Percentiles rank a stretch among this genome's conserved stretches.
phyloP scores from a whole-genome alignment of 768 basidiomycete species.

The Calocybe indica region DNA sequence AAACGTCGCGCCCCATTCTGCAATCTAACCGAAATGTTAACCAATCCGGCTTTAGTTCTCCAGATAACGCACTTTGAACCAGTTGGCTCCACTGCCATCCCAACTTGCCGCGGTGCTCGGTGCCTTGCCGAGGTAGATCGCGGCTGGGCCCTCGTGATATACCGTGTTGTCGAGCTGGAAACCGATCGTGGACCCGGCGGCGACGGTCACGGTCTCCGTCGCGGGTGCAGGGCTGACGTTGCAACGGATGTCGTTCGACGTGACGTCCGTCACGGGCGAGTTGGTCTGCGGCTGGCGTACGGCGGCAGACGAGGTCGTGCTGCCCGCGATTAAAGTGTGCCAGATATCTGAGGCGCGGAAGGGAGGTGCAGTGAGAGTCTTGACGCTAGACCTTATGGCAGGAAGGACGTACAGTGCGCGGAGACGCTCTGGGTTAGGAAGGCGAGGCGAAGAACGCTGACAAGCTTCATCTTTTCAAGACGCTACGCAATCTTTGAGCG shows the following conservation, averaged over 20 bases:
- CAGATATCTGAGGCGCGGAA: conserved; percentile 20
- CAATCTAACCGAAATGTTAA: conserved; percentile 10
- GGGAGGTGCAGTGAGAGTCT: neutral
- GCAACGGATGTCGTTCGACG: conserved; percentile 30
- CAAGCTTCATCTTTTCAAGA: conserved; percentile 14
- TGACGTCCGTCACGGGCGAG: conserved; percentile 32
- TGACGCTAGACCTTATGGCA: neutral
- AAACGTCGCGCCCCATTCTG: conserved; percentile 18
- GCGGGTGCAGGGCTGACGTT: conserved; percentile 28
- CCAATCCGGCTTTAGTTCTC: conserved; percentile 6
- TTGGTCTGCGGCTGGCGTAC: conserved; percentile 34
- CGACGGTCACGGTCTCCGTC: conserved; percentile 24
- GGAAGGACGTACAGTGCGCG: conserved; percentile 17
- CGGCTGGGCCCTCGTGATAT: conserved; percentile 33
- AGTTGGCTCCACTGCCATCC: conserved; percentile 32
- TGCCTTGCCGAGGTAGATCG: conserved; percentile 35
- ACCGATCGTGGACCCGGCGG: conserved; percentile 25
- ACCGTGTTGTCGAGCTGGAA: conserved; percentile 30
- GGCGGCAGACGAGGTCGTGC: conserved; percentile 16
- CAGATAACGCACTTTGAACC: conserved; percentile 28
- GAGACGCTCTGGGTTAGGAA: conserved; percentile 17
- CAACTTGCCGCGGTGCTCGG: conserved; percentile 29
- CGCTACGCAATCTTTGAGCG: no score
- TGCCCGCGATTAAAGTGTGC: conserved; percentile 20
- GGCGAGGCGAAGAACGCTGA: conserved; percentile 9